Base-by-base conservation (phyloP, 148 eudicot genomes). In the Fagopyrum homotropicum region DNA sequence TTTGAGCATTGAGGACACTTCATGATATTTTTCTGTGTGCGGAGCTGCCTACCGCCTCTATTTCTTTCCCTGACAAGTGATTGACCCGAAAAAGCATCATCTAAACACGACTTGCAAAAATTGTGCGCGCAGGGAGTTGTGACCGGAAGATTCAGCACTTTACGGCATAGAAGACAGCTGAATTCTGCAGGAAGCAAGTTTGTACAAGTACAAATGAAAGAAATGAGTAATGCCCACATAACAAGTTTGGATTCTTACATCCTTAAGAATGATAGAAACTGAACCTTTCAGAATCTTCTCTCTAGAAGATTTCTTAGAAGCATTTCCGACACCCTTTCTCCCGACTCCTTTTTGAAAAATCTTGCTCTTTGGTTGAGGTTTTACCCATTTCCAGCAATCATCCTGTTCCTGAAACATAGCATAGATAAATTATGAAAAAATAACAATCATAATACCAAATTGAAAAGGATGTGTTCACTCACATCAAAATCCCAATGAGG, bases 401-500 rank as follows among this genome's bases (percentile, higher is more conserved):
- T 88, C 87, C 48, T 50, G 80, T 75, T 52, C 91, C 98, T 93
- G 77, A 26, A 40, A 80, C 73, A 30, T 49, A 14, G 17, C 29
- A 46, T 19, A 72, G 0, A 1, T 35, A 35, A 35, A 49, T 70
- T 72, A 1, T 29, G 5, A 10, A 75, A 35, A 11, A 19, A 75
- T 1, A 40, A 12, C 16, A 54, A 48, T 47, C 64, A 7, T 57
- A 72, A 66, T 10, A 74, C 9, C 77, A 15, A 30, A 5, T 22
- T 8, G 60, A 44, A 74, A 9, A 40, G 29, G 45, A 71, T 50
- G 17, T 19, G 63, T 72, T 44, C 72, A 81, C 92, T 84, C 75
- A 93, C 98, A 84, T 89, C 98, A 80, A 78, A 93, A 75, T 88
- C 97, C 98, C 98, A 93, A 40, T 88, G 84, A 26, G 97, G 88